Evolutionary conservation across 106 monocot genomes (phyloP).

Genomic region (Posidonia australis): DNA sequence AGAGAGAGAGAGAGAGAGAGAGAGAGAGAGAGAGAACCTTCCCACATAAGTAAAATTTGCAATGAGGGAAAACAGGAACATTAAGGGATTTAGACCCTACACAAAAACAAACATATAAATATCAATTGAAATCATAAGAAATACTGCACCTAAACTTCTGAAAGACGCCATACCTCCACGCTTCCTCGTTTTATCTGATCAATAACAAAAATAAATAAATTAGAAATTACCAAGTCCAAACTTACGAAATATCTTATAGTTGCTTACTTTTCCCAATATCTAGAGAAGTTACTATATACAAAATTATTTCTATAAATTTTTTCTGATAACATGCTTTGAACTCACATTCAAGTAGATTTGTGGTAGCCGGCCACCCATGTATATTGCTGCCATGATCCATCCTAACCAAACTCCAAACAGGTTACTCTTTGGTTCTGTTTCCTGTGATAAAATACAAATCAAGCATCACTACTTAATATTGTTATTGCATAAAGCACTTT

Average conservation of each 20-base stretch:
- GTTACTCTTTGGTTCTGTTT: slow-evolving; percentile 7
- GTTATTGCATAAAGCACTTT: too few relatives aligned
- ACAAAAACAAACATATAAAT: slow-evolving; percentile 1
- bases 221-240: neutral
- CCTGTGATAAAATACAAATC: slow-evolving; percentile 3
- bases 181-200: slow-evolving; percentile 59
- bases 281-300: too few relatives aligned
- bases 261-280: too few relatives aligned
- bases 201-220: too few relatives aligned
- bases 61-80: slow-evolving; percentile 60
- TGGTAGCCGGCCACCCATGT: slow-evolving; percentile 73
- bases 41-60: slow-evolving; percentile 70
- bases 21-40: too few relatives aligned
- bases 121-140: too few relatives aligned
- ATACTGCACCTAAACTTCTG: too few relatives aligned
- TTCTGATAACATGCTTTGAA: too few relatives aligned
- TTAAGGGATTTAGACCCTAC: slow-evolving; percentile 63
- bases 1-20: slow-evolving; percentile 21
- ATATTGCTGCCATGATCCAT: slow-evolving; percentile 78
- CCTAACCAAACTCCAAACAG: slow-evolving; percentile 37
- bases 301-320: too few relatives aligned
- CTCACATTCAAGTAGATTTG: slow-evolving; percentile 65
- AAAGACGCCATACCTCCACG: slow-evolving; percentile 39
- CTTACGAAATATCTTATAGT: too few relatives aligned
- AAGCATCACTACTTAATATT: too few relatives aligned